phyloP scores from a whole-genome alignment of 345 rosid genomes.

The Euphorbia pulcherrima region DNA sequence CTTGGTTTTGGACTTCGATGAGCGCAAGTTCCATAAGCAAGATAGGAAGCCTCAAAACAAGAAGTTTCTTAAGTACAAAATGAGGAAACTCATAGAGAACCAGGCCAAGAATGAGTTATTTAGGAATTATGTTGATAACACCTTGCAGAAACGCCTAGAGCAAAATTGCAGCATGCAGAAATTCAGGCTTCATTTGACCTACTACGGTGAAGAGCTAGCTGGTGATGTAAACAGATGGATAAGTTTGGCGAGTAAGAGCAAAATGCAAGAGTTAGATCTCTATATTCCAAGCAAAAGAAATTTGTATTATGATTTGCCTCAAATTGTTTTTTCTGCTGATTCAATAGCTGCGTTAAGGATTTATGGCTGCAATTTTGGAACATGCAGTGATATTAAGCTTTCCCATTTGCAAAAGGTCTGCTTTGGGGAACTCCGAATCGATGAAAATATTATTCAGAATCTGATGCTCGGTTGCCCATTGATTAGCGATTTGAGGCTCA shows the following conservation, averaged over 20 bases:
- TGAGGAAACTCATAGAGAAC: background rate
- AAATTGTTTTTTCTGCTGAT: constrained; percentile 18
- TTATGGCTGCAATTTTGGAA: constrained; percentile 29
- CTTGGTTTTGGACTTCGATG: constrained; percentile 30
- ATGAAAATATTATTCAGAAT: constrained; percentile 12
- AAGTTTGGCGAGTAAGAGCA: constrained; percentile 13
- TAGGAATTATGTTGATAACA: constrained; percentile 16
- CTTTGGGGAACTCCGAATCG: constrained; percentile 21
- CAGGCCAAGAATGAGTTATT: constrained; percentile 9
- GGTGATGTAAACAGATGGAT: constrained; percentile 25
- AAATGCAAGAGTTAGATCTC: constrained; percentile 30
- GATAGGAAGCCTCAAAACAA: background rate
- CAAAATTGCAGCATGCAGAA: constrained; percentile 20
- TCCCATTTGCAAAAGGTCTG: constrained; percentile 24
- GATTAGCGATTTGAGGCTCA: constrained; percentile 34
- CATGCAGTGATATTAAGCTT: constrained; percentile 16
- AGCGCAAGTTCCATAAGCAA: constrained; percentile 25
- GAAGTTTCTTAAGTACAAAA: background rate
- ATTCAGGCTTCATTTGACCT: constrained; percentile 27
- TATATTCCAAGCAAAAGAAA: constrained; percentile 11
- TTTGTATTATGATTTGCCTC: constrained; percentile 19
- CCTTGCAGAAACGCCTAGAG: constrained; percentile 18
- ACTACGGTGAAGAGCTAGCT: background rate
- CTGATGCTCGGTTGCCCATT: constrained; percentile 27
- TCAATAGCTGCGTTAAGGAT: constrained; percentile 22